Evolutionary conservation across 257 asterid species (phyloP), one percentile per base, ranked within the genome.

Genomic region (Gynochthodes officinalis): DNA sequence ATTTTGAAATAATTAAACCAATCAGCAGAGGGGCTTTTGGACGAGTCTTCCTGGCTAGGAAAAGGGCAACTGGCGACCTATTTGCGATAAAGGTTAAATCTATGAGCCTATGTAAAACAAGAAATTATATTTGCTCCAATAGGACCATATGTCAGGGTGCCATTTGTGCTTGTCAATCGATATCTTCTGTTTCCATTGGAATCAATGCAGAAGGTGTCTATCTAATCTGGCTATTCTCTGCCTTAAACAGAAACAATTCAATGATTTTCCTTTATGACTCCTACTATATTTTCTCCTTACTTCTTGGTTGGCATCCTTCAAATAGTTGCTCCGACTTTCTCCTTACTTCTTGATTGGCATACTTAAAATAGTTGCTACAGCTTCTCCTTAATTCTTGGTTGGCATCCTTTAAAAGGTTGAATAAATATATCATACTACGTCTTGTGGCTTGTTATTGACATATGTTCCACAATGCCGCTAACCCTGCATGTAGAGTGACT

Each of bases 11-110:
- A 80, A 90, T 95, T 40, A 92, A 88, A 79, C 99, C 99, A 76
- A 95, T 95, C 76, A 95, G 99, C 80, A 87, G 99, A 82, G 99
- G 99, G 68, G 97, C 99, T 74, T 95, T 88, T 80, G 99, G 99
- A 75, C 86, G 96, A 77, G 98, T 95, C 55, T 95, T 95, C 78
- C 83, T 95, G 65, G 97, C 99, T 49, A 83, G 86, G 84, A 95
- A 95, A 85, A 85, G 98, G 84, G 86, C 98, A 72, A 95, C 99
- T 69, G 99, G 99, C 63, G 99, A 95, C 82, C 82, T 92, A 65
- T 95, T 92, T 79, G 99, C 99, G 19, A 92, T 95, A 80, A 95
- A 95, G 99, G 99, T 95, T 73, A 77, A 81, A 75, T 19, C 66
- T 64, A 13, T 43, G 18, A 32, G 64, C 67, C 73, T 43, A 8